Evolutionary conservation across 2,329 filamentous ascomycete species (phyloP).

Genomic region (Aspergillus nomiae): DNA sequence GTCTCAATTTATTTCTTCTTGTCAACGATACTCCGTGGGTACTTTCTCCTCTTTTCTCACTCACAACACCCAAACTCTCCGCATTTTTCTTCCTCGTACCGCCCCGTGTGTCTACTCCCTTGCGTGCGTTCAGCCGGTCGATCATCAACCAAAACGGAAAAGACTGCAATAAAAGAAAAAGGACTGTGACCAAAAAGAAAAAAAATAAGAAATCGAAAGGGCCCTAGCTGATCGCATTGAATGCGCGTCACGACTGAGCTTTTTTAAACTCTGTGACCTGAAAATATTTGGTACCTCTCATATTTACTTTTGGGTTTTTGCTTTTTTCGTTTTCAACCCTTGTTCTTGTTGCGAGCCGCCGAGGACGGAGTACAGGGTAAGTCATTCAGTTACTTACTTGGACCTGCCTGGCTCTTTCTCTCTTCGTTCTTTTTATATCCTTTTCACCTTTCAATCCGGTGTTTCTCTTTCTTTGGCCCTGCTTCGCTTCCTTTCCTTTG

Average conservation of each 20-base stretch:
- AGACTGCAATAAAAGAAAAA: slow-evolving; percentile 4
- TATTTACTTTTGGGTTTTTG: slow-evolving; percentile 1
- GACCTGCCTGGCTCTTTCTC: neutral
- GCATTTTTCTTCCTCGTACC: neutral
- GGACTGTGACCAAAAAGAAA: slow-evolving; percentile 1
- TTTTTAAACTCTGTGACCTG: neutral
- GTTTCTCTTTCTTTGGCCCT: slow-evolving; percentile 5
- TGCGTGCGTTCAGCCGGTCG: slow-evolving; percentile 23
- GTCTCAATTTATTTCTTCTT: neutral
- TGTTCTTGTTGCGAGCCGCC: neutral
- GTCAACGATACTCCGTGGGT: neutral
- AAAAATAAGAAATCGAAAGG: slow-evolving; percentile 9
- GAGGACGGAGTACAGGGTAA: slow-evolving; percentile 5
- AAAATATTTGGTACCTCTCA: slow-evolving; percentile 3
- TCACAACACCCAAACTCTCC: neutral
- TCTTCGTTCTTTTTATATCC: slow-evolving; percentile 7
- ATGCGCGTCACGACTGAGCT: slow-evolving; percentile 2
- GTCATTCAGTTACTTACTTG: slow-evolving; percentile 1
- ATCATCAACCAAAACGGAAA: slow-evolving; percentile 23
- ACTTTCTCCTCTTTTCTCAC: neutral
- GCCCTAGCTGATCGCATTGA: slow-evolving; percentile 17
- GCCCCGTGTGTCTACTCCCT: slow-evolving; percentile 17
- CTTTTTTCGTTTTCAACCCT: neutral
- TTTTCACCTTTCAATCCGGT: neutral
- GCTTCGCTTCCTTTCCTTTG: slow-evolving; percentile 8